A percentile compares a stretch with the other conserved stretches of the same genome.
These are phyloP conservation scores for Macrocybe gigantea DNA, from an alignment of 768 basidiomycete species.

Conservation along the genomic window DNA sequence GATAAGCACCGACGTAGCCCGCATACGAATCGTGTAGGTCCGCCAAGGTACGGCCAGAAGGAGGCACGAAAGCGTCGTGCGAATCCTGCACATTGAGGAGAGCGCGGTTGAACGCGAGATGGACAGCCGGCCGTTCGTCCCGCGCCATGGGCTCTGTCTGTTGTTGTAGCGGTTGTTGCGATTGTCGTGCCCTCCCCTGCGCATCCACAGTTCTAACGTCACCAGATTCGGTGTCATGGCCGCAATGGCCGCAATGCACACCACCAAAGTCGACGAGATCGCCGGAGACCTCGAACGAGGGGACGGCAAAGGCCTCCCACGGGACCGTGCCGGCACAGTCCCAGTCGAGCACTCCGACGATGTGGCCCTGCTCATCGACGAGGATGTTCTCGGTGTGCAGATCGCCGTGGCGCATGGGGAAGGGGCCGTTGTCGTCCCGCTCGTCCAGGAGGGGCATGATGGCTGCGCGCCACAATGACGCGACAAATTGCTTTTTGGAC, in stretches of 20 bases:
- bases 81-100: slow-evolving; percentile 20
- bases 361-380: slow-evolving; percentile 32
- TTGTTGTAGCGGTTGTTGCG: slow-evolving; percentile 2
- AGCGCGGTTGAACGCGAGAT: slow-evolving; percentile 25
- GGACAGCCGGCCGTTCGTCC: slow-evolving; percentile 22
- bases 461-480: slow-evolving; percentile 32
- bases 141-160: background rate
- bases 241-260: slow-evolving; percentile 1
- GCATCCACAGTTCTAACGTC: background rate
- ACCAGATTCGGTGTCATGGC: background rate
- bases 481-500: slow-evolving; percentile 31
- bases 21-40: slow-evolving; percentile 35
- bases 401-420: slow-evolving; percentile 37
- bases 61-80: slow-evolving; percentile 13
- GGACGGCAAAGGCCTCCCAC: slow-evolving; percentile 37
- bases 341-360: slow-evolving; percentile 36
- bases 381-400: slow-evolving; percentile 36
- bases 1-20: slow-evolving; percentile 34
- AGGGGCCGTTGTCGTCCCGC: slow-evolving; percentile 31
- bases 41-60: slow-evolving; percentile 30
- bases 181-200: slow-evolving; percentile 1
- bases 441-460: slow-evolving; percentile 35
- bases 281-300: slow-evolving; percentile 35
- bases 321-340: slow-evolving; percentile 38
- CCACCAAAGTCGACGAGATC: slow-evolving; percentile 25